Percentiles rank a stretch among this genome's conserved stretches.
Evolutionary conservation across 2,329 filamentous ascomycete species (phyloP).

Genomic region (Talaromyces sp.): DNA sequence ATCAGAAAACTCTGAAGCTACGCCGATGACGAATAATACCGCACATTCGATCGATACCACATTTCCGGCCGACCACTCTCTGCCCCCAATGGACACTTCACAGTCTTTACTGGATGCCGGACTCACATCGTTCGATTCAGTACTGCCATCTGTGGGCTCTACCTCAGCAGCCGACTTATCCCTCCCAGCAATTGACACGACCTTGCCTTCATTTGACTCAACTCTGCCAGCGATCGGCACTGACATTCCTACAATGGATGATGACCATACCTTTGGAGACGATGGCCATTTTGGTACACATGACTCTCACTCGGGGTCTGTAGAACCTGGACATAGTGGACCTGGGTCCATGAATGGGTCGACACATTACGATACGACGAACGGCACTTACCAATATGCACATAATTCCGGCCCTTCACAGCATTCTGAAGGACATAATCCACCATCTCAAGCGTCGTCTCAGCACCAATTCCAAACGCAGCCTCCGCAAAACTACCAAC

Average conservation of each 20-base stretch:
- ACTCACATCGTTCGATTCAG: slow-evolving; percentile 27
- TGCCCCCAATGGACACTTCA: slow-evolving; percentile 25
- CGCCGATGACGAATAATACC: slow-evolving; percentile 13
- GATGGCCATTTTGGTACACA: slow-evolving; percentile 20
- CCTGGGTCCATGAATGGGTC: slow-evolving; percentile 36
- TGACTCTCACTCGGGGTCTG: slow-evolving; percentile 17
- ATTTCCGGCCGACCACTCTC: slow-evolving; percentile 27
- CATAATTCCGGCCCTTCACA: slow-evolving; percentile 35
- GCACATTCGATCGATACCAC: slow-evolving; percentile 23
- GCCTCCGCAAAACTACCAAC: slow-evolving; percentile 29
- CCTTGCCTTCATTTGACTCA: slow-evolving; percentile 29
- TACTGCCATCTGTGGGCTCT: slow-evolving; percentile 25
- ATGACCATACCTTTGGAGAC: slow-evolving; percentile 29
- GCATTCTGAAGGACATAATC: slow-evolving; percentile 48
- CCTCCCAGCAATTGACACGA: slow-evolving; percentile 31
- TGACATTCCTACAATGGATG: slow-evolving; percentile 35
- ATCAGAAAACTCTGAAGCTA: neutral
- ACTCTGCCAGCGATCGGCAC: slow-evolving; percentile 34
- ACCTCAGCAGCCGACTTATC: slow-evolving; percentile 22
- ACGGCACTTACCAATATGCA: slow-evolving; percentile 36
- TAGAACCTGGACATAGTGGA: slow-evolving; percentile 22
- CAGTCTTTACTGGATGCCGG: slow-evolving; percentile 31
- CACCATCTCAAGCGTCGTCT: slow-evolving; percentile 26
- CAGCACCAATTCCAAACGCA: slow-evolving; percentile 30
- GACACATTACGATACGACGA: slow-evolving; percentile 50